Base-by-base conservation (phyloP, 805 yeast genomes). In the Kodamaea fukazawae region DNA sequence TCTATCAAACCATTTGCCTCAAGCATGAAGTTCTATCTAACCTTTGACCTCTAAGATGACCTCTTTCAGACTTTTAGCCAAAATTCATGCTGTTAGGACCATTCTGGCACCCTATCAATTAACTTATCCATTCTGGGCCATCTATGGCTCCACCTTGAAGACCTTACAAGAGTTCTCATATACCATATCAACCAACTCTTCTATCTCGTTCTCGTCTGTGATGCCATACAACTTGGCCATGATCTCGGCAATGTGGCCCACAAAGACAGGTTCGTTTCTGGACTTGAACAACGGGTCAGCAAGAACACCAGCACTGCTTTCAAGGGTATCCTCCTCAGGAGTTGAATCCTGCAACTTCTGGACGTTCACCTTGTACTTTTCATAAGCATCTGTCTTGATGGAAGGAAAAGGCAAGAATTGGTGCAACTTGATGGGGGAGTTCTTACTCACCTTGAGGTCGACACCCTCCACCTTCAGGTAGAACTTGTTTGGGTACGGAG, bases 241-340 rank as follows among this genome's bases (percentile, higher is more conserved):
- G 18, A 68, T 57, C 41, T 73, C 78, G 1, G 95, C 97, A 0
- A 89, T 89, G 41, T 79, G 78, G 2, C 88, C 87, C 39, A 93
- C 79, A 32, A 78, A 74, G 36, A 95, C 89, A 0, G 99, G 99
- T 60, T 93, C 99, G 58, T 93, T 89, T 54, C 99, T 73, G 0
- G 91, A 83, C 47, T 84, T 84, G 31, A 93, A 75, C 69, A 87
- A 48, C 3, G 81, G 80, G 12, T 56, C 48, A 0, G 64, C 54
- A 32, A 58, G 23, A 20, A 20, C 7, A 20, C 23, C 23, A 20
- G 23, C 23, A 20, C 7, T 8, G 8, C 5, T 6, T 5, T 20
- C 23, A 20, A 8, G 8, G 8, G 23, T 6, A 20, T 5, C 5
- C 8, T 20, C 23, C 5, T 5, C 8, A 12, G 30, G 10, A 14